These are phyloP conservation scores for Fusarium humuli DNA, from an alignment of 2,329 filamentous ascomycete genomes.

Conservation along the genomic window DNA sequence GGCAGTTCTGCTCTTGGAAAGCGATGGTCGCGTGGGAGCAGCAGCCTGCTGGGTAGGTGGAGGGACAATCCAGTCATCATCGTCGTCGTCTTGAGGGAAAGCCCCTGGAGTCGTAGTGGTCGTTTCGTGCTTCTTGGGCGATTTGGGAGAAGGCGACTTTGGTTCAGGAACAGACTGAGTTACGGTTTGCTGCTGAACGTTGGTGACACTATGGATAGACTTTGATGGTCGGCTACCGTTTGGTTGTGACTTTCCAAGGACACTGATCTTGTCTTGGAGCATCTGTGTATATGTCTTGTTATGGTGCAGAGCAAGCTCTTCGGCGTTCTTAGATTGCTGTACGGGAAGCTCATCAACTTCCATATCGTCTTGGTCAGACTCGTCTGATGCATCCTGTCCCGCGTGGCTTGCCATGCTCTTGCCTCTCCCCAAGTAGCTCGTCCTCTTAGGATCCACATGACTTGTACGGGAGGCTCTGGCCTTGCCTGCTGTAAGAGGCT, in stretches of 20 bases:
- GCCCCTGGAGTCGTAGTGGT: constrained; percentile 66
- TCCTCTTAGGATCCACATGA: constrained; percentile 78
- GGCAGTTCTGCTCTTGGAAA: constrained; percentile 70
- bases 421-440: constrained; percentile 80
- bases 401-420: constrained; percentile 71
- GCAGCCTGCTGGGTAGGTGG: constrained; percentile 53
- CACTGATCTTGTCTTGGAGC: constrained; percentile 91
- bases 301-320: constrained; percentile 61
- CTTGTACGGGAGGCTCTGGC: constrained; percentile 79
- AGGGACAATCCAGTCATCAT: constrained; percentile 71
- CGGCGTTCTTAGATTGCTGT: constrained; percentile 56
- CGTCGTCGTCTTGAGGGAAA: constrained; percentile 64
- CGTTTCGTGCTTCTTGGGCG: constrained; percentile 45
- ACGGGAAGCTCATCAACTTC: constrained; percentile 61
- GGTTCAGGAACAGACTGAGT: constrained; percentile 48
- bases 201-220: constrained; percentile 55
- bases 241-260: constrained; percentile 69
- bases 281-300: constrained; percentile 94
- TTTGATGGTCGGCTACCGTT: constrained; percentile 61
- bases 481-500: constrained; percentile 86
- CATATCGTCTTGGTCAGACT: constrained; percentile 64
- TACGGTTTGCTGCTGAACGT: constrained; percentile 47
- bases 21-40: constrained; percentile 58
- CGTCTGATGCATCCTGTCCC: constrained; percentile 58
- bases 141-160: constrained; percentile 48